Evolutionary conservation across 768 basidiomycete species (phyloP).

Genomic region (Tulasnella sp.): DNA sequence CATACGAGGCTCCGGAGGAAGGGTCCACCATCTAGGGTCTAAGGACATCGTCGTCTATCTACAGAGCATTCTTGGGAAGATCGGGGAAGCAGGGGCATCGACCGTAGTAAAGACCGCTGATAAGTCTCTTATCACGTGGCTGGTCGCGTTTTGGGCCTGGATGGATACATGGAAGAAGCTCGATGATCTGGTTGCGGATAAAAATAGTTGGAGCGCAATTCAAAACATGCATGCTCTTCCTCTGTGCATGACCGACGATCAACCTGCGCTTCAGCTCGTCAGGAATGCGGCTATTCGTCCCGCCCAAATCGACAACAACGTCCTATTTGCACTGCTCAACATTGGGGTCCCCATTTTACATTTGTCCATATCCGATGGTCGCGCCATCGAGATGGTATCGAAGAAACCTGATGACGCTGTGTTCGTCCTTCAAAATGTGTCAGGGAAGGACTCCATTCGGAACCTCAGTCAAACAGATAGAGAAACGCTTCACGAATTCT

Average conservation of each 20-base stretch:
- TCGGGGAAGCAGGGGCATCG: too few relatives aligned
- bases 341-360: background rate
- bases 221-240: background rate
- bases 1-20: background rate
- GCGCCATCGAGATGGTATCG: background rate
- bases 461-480: background rate
- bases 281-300: background rate
- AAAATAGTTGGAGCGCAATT: background rate
- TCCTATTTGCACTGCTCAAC: background rate
- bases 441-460: background rate
- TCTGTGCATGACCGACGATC: background rate
- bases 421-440: background rate
- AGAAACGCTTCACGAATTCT: background rate
- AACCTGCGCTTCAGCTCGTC: background rate
- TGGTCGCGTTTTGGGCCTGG: conserved; percentile 5
- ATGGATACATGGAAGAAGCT: background rate
- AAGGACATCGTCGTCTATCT: background rate
- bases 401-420: background rate
- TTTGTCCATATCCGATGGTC: background rate
- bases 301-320: background rate
- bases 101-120: background rate
- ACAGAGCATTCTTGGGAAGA: background rate
- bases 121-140: background rate
- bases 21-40: background rate
- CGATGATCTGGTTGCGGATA: background rate